Evolutionary conservation across 495 filamentous ascomycete genomes (phyloP), one percentile per base, ranked within the genome.

Genomic region (Penicillium fimorum): DNA sequence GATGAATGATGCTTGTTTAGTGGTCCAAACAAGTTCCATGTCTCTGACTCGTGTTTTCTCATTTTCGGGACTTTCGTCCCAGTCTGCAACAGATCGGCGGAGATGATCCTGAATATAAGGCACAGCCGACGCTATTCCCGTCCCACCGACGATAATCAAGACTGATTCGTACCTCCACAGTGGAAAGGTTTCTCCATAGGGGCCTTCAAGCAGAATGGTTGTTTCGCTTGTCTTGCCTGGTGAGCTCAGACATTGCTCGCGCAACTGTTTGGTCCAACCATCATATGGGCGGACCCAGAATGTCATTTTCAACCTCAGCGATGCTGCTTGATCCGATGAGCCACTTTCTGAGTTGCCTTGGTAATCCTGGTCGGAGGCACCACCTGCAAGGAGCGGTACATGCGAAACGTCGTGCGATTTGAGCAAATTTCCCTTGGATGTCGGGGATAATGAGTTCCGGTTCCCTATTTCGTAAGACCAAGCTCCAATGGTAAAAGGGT

Each of bases 91-190:
- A 1, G 62, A 62, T 4, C 68, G 66, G 8, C 52, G 52, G 15
- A 78, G 54, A 41, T 78, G 73, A 18, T 70, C 67, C 9, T 71
- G 65, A 42, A 87, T 64, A 57, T 84, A 81, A 0, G 83, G 77
- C 3, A 83, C 63, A 3, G 78, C 71, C 0, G 76, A 80, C 0
- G 83, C 78, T 42, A 87, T 81, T 0, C 84, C 84, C 4, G 79
- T 82, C 0, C 84, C 84, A 5, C 84, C 84, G 4, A 75, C 82
- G 15, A 87, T 73, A n/a, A 86, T 71, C 9, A 86, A 58, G 13
- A 84, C 69, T 2, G 74, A 77, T 27, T 81, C 74, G 55, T 77
- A 84, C 5, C 66, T 65, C 60, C 77, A 76, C 0, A 85, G 53
- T 0, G 79, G 77, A 15, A 69, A 70, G 13, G 67, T 66, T 40